phyloP scores from a whole-genome alignment of 2,329 filamentous ascomycete genomes.

The Ascocoryne sarcoides region DNA sequence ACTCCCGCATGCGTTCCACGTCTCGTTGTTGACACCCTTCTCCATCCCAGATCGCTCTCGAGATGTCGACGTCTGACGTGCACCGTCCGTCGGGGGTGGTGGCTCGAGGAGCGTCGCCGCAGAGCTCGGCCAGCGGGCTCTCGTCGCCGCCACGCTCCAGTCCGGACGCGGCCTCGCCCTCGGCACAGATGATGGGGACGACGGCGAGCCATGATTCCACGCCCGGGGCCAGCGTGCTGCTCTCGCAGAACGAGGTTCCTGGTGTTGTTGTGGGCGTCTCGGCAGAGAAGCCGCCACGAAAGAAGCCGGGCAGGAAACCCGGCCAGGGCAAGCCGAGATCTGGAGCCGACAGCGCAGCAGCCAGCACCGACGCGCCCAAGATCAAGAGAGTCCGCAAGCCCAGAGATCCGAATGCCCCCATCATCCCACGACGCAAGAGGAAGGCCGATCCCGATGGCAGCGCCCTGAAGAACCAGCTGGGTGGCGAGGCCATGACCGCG shows the following conservation, averaged over 20 bases:
- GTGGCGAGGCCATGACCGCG: constrained; percentile 11
- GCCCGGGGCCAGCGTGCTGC: no score
- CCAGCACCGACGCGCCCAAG: constrained; percentile 36
- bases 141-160: constrained; percentile 44
- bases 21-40: no score
- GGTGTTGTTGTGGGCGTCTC: constrained; percentile 9
- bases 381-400: constrained; percentile 46
- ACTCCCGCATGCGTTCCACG: no score
- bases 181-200: constrained; percentile 30
- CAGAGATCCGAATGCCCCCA: constrained; percentile 49
- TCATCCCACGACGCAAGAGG: constrained; percentile 48
- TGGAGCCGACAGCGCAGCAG: constrained; percentile 32
- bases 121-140: constrained; percentile 36
- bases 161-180: constrained; percentile 40
- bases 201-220: no score
- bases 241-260: no score
- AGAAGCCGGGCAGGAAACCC: constrained; percentile 58
- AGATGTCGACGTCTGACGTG: constrained; percentile 11
- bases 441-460: constrained; percentile 28
- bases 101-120: constrained; percentile 12
- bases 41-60: no score
- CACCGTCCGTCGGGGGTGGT: constrained; percentile 11
- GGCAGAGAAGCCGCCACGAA: constrained; percentile 31
- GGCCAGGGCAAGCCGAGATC: constrained; percentile 35
- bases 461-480: constrained; percentile 13